Conservation (phyloP, 2,329 filamentous ascomycete genomes). For the Penicillium sclerotiorum region DNA sequence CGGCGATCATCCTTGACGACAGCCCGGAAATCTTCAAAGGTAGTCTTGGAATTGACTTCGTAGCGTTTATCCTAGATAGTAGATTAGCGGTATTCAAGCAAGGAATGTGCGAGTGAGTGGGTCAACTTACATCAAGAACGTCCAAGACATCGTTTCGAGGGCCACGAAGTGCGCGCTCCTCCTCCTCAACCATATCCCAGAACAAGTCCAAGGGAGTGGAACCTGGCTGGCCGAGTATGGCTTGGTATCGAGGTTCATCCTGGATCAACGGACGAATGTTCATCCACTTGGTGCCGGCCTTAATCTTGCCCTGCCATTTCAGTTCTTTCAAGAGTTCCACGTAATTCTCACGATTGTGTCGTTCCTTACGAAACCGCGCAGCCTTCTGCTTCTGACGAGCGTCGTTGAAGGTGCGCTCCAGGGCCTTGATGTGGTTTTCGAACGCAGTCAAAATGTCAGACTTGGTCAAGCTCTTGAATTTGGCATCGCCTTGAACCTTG, state of each 20-base stretch:
- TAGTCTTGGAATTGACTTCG: conserved; percentile 83
- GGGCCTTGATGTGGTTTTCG: conserved; percentile 89
- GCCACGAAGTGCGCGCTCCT: conserved; percentile 81
- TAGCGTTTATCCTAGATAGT: conserved; percentile 76
- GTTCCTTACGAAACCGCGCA: conserved; percentile 75
- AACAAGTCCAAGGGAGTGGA: conserved; percentile 90
- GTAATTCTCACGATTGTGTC: conserved; percentile 83
- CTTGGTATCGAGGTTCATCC: conserved; percentile 78
- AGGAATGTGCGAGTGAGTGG: neutral
- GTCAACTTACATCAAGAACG: conserved; percentile 74
- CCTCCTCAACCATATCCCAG: conserved; percentile 93
- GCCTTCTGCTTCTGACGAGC: conserved; percentile 85
- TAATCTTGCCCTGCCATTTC: conserved; percentile 75
- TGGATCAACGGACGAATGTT: conserved; percentile 74
- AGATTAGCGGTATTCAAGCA: conserved; percentile 39
- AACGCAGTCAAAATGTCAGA: conserved; percentile 91
- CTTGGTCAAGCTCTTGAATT: conserved; percentile 82
- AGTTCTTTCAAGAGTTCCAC: conserved; percentile 74
- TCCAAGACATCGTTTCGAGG: conserved; percentile 83
- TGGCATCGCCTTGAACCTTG: conserved; percentile 77
- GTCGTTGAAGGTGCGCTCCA: conserved; percentile 91
- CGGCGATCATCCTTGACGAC: conserved; percentile 84
- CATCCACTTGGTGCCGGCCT: conserved; percentile 87
- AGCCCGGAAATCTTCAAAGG: conserved; percentile 82
- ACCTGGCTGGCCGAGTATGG: conserved; percentile 80